Evolutionary conservation across 2,329 filamentous ascomycete genomes (phyloP), one percentile per base, ranked within the genome.

Genomic region (Lecanicillium sp.): DNA sequence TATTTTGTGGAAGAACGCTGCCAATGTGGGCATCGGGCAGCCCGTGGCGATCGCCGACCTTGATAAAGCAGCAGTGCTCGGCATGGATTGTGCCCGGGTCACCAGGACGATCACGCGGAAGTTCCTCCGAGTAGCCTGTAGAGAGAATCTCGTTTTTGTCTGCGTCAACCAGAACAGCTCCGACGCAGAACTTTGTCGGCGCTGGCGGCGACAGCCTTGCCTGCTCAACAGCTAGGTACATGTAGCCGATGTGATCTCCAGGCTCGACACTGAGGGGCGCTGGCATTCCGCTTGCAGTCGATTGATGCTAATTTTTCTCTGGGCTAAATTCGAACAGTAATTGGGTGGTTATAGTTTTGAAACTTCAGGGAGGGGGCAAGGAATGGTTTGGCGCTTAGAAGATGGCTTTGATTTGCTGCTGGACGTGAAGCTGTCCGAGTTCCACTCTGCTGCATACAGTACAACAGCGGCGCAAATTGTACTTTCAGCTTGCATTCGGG

Each of bases 11-110:
- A 3, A 69, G 49, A 4, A 64, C 57, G n/a, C 58, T 45, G 9
- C 48, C 41, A 5, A 67, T 56, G 11, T 49, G 46, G 4, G 58
- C 54, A 38, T 67, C 62, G 0, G 54, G 47, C 4, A 67, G 33
- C 17, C 50, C 46, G 33, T 65, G 45, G 27, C 51, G 39, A 13
- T 66, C 55, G 17, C 60, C 60, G 5, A 66, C 52, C 49, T 69
- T 68, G 46, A 68, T 65, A 43, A 68, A 59, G 50, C 63, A 68
- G 46, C 61, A 64, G 17, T 66, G 61, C 41, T 66, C 64, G 2
- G 62, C 61, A 39, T 68, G 64, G 3, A 60, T 67, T 1, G 49
- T 61, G 1, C 62, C 62, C 1, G 50, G 51, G 30, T 65, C 61
- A 30, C 57, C 60, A 1, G 56, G 57, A 22, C 55, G 48, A 34